Evolutionary conservation across 495 filamentous ascomycete genomes (phyloP).

Genomic region (Monascus purpureus): DNA sequence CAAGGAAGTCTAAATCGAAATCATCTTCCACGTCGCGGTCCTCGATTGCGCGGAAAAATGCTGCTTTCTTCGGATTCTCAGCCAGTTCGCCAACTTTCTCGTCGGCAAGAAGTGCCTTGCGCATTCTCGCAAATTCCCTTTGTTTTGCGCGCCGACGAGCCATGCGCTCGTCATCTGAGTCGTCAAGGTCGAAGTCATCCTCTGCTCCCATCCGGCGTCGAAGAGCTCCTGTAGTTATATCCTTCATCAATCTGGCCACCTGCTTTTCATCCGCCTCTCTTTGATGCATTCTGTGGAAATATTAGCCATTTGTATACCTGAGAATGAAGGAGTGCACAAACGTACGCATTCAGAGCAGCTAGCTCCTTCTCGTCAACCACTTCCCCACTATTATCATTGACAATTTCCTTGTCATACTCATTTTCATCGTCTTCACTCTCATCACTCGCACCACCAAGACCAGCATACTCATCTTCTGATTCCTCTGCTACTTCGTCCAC

Average conservation of each 20-base stretch:
- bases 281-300: constrained; percentile 19
- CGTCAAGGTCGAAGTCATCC: constrained; percentile 66
- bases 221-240: constrained; percentile 75
- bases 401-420: constrained; percentile 57
- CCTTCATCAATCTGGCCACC: constrained; percentile 78
- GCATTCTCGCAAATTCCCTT: constrained; percentile 80
- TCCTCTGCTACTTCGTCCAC: constrained; percentile 90
- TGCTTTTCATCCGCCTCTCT: constrained; percentile 51
- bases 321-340: constrained; percentile 6
- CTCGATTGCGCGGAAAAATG: constrained; percentile 82
- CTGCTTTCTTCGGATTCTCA: constrained; percentile 75
- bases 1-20: constrained; percentile 58
- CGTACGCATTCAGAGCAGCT: constrained; percentile 81
- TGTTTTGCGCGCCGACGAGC: constrained; percentile 70
- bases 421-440: constrained; percentile 69
- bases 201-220: constrained; percentile 63
- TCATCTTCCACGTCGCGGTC: constrained; percentile 71
- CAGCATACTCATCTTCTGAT: constrained; percentile 97
- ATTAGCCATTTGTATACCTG: constrained; percentile 7
- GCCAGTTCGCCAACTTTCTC: constrained; percentile 83
- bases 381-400: constrained; percentile 79
- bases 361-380: constrained; percentile 63
- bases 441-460: constrained; percentile 78
- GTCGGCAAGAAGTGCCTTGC: constrained; percentile 76
- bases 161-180: constrained; percentile 73